These are phyloP conservation scores for Vigna radiata DNA, from an alignment of 306 rosid species.

Conservation along the genomic window DNA sequence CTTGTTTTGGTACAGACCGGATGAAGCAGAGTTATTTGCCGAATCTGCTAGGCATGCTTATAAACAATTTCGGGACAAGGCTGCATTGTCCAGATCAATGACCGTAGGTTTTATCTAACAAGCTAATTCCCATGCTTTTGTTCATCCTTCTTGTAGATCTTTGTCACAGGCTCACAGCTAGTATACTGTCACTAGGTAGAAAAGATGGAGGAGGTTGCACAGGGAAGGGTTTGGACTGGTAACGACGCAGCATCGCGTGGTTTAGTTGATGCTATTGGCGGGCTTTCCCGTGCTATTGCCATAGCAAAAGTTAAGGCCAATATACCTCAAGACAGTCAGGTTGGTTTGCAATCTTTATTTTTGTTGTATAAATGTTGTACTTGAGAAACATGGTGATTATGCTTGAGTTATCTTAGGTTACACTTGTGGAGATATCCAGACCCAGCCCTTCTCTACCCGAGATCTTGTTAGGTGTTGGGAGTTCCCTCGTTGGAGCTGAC, in stretches of 20 bases:
- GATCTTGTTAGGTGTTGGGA: conserved; percentile 68
- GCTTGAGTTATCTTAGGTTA: conserved; percentile 62
- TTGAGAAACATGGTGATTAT: conserved; percentile 32
- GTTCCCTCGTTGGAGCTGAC: conserved; percentile 68
- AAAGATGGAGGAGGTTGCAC: conserved; percentile 91
- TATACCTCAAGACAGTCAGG: conserved; percentile 86
- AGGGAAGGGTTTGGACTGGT: conserved; percentile 96
- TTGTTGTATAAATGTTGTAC: conserved; percentile 32
- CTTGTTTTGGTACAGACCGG: conserved; percentile 60
- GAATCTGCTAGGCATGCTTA: conserved; percentile 77
- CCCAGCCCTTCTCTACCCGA: conserved; percentile 71
- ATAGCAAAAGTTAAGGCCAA: conserved; percentile 90
- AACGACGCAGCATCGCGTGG: conserved; percentile 81
- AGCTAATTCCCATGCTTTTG: background rate
- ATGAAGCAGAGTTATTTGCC: conserved; percentile 91
- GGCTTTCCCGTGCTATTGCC: conserved; percentile 91
- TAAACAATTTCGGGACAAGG: conserved; percentile 87
- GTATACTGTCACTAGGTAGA: conserved; percentile 63
- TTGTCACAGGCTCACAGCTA: conserved; percentile 21
- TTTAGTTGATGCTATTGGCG: conserved; percentile 91
- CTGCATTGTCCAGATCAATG: conserved; percentile 94
- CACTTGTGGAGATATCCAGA: conserved; percentile 79
- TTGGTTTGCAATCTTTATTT: conserved; percentile 35
- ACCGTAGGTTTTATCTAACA: conserved; percentile 54
- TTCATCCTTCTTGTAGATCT: conserved; percentile 26